A percentile compares a stretch with the other conserved stretches of the same genome.
These are phyloP conservation scores for Mycena sp. DNA, from an alignment of 1,284 basidiomycete genomes.

Conservation along the genomic window DNA sequence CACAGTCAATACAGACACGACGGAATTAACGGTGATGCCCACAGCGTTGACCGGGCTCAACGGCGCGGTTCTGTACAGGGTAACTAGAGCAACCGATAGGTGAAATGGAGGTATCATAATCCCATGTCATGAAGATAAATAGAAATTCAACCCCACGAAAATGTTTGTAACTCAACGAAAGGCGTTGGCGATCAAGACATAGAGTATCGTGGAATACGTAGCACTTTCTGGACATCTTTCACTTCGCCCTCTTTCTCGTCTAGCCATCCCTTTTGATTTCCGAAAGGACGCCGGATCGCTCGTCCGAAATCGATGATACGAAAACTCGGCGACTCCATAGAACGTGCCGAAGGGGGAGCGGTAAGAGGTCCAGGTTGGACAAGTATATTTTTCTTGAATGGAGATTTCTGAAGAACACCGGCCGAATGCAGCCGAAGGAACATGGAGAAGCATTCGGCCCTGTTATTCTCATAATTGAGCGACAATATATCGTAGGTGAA, in stretches of 20 bases:
- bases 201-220: slow-evolving; percentile 22
- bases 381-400: slow-evolving; percentile 56
- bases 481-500: neutral
- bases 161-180: neutral
- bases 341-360: slow-evolving; percentile 39
- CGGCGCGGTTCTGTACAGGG: no score
- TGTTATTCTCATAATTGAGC: slow-evolving; percentile 28
- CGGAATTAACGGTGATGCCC: neutral
- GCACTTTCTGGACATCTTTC: slow-evolving; percentile 21
- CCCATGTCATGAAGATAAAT: no score
- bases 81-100: no score
- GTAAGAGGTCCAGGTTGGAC: slow-evolving; percentile 55
- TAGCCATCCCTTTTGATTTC: slow-evolving; percentile 20
- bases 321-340: slow-evolving; percentile 46
- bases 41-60: no score
- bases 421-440: slow-evolving; percentile 51
- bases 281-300: neutral
- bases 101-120: no score
- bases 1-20: neutral
- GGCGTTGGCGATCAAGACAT: slow-evolving; percentile 8
- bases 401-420: slow-evolving; percentile 53
- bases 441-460: slow-evolving; percentile 54
- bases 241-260: slow-evolving; percentile 20
- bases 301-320: slow-evolving; percentile 63
- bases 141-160: neutral